Conservation (phyloP, 257 asterid genomes). For the Solanum appendiculatum region DNA sequence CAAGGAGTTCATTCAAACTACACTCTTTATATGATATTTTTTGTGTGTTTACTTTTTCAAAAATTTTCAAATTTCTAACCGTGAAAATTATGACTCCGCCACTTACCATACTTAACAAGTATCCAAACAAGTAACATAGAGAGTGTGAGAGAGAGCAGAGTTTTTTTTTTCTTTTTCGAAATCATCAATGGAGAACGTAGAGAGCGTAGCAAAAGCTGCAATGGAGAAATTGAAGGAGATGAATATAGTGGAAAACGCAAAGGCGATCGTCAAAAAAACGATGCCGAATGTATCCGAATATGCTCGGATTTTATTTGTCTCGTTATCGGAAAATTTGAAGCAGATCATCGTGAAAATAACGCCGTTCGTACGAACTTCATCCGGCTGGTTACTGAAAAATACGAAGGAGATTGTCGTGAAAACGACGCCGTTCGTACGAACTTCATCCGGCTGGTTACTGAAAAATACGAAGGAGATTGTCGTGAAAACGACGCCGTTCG, state of each 20-base stretch:
- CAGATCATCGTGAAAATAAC: not conserved
- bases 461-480: not conserved
- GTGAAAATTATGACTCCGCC: too few species aligned
- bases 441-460: not conserved
- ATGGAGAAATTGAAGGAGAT: constrained; percentile 14
- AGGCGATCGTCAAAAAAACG: not conserved
- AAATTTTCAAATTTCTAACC: too few species aligned
- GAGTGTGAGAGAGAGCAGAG: not conserved
- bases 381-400: not conserved
- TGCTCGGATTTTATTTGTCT: not conserved
- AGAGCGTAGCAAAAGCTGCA: not conserved
- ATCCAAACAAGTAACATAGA: not conserved
- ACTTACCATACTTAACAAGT: too few species aligned
- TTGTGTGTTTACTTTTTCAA: too few species aligned
- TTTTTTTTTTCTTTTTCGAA: too few species aligned
- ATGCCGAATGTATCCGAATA: not conserved
- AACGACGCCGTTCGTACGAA: not conserved
- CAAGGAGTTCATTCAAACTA: too few species aligned
- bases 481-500: not conserved
- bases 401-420: not conserved
- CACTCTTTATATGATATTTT: too few species aligned
- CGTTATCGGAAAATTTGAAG: not conserved
- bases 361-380: not conserved
- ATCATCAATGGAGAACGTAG: not conserved
- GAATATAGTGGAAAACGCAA: not conserved